Percentiles rank a stretch among this genome's conserved stretches.
phyloP scores from a whole-genome alignment of 768 basidiomycete genomes.

The Boletales sp. region DNA sequence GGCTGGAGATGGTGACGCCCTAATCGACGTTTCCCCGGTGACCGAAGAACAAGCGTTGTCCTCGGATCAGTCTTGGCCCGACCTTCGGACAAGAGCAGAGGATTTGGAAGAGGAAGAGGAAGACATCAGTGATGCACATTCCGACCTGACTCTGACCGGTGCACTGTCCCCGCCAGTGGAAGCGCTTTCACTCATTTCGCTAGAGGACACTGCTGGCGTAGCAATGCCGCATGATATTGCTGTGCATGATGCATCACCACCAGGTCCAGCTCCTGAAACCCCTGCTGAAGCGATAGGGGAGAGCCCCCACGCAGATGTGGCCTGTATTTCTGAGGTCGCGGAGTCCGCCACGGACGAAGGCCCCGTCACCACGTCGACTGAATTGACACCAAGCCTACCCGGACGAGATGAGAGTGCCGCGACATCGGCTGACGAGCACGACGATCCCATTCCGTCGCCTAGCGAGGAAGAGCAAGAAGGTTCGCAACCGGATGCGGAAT shows the following conservation, averaged over 20 bases:
- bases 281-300: slow-evolving; percentile 2
- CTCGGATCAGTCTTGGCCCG: slow-evolving; percentile 8
- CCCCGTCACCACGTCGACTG: neutral
- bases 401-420: neutral
- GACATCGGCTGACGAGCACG: slow-evolving; percentile 8
- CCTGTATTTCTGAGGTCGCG: neutral
- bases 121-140: slow-evolving; percentile 19
- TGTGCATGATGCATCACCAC: neutral
- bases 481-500: slow-evolving; percentile 5
- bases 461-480: neutral
- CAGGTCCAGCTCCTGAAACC: slow-evolving; percentile 2
- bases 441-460: neutral
- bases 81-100: slow-evolving; percentile 12
- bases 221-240: neutral
- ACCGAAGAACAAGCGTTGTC: slow-evolving; percentile 10
- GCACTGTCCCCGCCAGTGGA: slow-evolving; percentile 29
- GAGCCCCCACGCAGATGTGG: neutral
- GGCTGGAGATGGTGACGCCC: slow-evolving; percentile 6
- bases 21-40: slow-evolving; percentile 11
- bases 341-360: slow-evolving; percentile 7
- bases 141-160: slow-evolving; percentile 16
- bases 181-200: slow-evolving; percentile 23
- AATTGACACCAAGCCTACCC: slow-evolving; percentile 4
- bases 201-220: slow-evolving; percentile 14
- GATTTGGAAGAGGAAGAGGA: slow-evolving; percentile 18